Base-by-base conservation (phyloP, 2,329 filamentous ascomycete genomes). In the Podosphaera fusca region DNA sequence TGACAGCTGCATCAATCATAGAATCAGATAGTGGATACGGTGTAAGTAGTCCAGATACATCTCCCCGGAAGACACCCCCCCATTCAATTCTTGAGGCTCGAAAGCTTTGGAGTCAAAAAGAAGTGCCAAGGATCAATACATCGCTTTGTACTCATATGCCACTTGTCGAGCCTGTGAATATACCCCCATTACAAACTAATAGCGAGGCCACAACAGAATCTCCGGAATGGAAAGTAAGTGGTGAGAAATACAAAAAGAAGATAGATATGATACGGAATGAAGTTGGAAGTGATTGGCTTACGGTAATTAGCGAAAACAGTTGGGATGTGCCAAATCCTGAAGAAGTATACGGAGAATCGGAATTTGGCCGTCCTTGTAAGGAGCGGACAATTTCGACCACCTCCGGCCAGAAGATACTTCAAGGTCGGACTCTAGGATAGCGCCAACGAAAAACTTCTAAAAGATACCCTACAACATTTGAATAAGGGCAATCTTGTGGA, bases 201-300 rank as follows among this genome's bases (percentile, higher is more conserved):
- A 10, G 59, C 12, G 60, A 61, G 5, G 59, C 58, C 9, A 56
- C 55, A 2, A 63, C 60, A 59, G 66, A 66, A 59, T 61, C 71
- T 3, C 71, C 74, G 51, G 76, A 84, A 58, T 86, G 82, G 77
- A 80, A 81, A 59, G 71, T 79, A 49, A 78, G 79, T 58, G 84
- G 84, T 56, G 86, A 92, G 64, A 73, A 86, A 6, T 96, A 95
- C 69, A 81, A 85, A 58, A 85, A 85, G 67, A 92, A 92, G 69
- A 84, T 96, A 57, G 88, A 95, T 69, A 81, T 85, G 2, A 72
- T 95, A 56, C 83, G 88, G 60, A 84, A 84, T 65, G 87, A 90
- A 65, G 82, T 95, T 61, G 89, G 89, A 36, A 87, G 82, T 63
- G 85, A 82, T 42, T 98, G 94, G 77, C 76, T 98, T 45, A 89